phyloP scores from a whole-genome alignment of 768 basidiomycete species.

The Suillus placidus region DNA sequence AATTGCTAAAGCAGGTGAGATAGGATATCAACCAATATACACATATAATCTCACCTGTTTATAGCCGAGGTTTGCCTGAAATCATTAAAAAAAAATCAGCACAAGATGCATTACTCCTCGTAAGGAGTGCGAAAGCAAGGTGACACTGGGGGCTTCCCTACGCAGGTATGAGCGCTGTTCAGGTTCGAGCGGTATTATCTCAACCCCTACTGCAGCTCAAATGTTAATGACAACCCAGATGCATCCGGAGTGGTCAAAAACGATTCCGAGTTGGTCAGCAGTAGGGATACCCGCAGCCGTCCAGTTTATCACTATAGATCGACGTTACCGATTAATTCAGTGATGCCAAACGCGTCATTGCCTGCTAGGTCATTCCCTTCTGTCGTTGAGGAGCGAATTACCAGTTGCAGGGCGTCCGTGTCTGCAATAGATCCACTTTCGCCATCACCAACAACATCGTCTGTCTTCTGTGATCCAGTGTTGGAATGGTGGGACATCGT shows the following conservation, averaged over 20 bases:
- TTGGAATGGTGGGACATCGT: conserved; percentile 28
- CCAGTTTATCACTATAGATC: conserved; percentile 65
- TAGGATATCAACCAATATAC: conserved; percentile 6
- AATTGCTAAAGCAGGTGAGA: conserved; percentile 57
- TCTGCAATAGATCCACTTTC: conserved; percentile 40
- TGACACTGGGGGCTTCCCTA: conserved; percentile 91
- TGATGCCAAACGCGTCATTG: conserved; percentile 31
- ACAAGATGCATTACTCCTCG: conserved; percentile 40
- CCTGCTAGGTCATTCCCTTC: conserved; percentile 35
- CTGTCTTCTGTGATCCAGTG: conserved; percentile 15
- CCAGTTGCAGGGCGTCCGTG: conserved; percentile 58
- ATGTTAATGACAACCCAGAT: conserved; percentile 16
- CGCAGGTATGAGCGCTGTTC: conserved; percentile 97
- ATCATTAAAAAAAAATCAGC: conserved; percentile 50
- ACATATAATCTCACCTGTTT: conserved; percentile 56
- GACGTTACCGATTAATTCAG: conserved; percentile 71
- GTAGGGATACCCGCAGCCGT: conserved; percentile 88
- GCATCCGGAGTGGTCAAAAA: conserved; percentile 25
- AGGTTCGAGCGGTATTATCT: conserved; percentile 99
- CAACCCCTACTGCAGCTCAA: conserved; percentile 62
- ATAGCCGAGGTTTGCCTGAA: conserved; percentile 74
- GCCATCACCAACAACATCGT: conserved; percentile 13
- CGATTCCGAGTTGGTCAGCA: conserved; percentile 31
- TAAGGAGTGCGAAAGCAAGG: conserved; percentile 44
- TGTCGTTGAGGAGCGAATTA: conserved; percentile 39